These are phyloP conservation scores for Clarireedia homoeocarpa DNA, from an alignment of 2,329 filamentous ascomycete species.

Conservation along the genomic window DNA sequence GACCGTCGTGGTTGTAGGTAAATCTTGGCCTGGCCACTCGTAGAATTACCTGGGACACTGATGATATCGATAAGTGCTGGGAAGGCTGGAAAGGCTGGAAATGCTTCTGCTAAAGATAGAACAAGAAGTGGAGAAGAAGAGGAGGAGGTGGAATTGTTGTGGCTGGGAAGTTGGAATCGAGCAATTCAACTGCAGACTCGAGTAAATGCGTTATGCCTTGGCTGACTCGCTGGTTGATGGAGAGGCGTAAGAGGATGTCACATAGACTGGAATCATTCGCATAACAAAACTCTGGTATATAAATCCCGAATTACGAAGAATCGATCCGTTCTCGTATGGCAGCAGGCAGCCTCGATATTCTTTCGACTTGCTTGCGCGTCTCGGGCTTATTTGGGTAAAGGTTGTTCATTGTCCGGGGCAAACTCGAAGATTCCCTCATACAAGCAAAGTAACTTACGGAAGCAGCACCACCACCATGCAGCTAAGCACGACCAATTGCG, in stretches of 20 bases:
- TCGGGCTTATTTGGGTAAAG: not conserved
- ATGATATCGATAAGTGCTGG: conserved; percentile 5
- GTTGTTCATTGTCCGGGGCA: too few species aligned
- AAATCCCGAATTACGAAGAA: not conserved
- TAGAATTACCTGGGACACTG: not conserved
- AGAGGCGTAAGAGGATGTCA: too few species aligned
- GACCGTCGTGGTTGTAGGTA: not conserved
- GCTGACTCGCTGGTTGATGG: too few species aligned
- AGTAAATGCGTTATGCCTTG: not conserved
- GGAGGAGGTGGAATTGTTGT: not conserved
- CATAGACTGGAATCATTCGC: too few species aligned
- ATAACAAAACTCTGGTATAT: not conserved
- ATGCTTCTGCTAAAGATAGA: not conserved
- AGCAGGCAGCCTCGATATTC: too few species aligned
- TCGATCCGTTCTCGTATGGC: too few species aligned
- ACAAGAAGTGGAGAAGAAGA: too few species aligned
- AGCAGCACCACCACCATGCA: too few species aligned
- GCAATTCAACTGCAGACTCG: not conserved
- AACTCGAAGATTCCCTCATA: too few species aligned
- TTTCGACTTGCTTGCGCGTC: not conserved
- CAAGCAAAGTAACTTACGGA: too few species aligned
- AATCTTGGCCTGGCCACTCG: too few species aligned
- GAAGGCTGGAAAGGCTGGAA: not conserved
- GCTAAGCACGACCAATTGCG: too few species aligned
- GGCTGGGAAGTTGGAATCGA: not conserved